Base-by-base conservation (phyloP, 2,329 filamentous ascomycete genomes). In the Chaetomiaceae sp. region DNA sequence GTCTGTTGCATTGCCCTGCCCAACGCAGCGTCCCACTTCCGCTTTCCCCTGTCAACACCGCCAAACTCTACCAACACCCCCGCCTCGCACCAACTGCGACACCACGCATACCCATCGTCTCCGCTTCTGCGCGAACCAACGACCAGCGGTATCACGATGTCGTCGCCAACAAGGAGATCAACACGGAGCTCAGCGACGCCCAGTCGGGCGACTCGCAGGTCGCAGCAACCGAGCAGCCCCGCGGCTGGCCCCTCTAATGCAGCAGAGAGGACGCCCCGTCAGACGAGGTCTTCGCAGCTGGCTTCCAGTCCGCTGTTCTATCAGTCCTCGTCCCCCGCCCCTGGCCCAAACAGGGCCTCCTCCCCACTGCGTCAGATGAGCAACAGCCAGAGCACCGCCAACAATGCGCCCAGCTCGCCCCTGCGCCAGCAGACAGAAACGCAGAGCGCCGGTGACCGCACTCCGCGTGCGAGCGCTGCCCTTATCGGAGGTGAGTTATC, bases 261-360 rank as follows among this genome's bases (percentile, higher is more conserved):
- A 3, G 55, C 52, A 37, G 63, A 61, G 51, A 58, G 57, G 52
- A 79, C 77, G 47, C 78, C 78, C 57, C 74, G 75, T 46, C 69
- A 69, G 51, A 71, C 68, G 46, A 72, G 73, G 30, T 61, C 70
- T 20, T 75, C 76, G 20, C 75, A 78, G 61, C 74, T 85, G 57
- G 81, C 82, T 5, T 94, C 90, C 4, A 95, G 90, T 54, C 91
- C 91, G 36, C 77, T 96, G 59, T 88, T 89, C 70, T 95, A 85
- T 70, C 82, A 79, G 62, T 61, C 61, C 7, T 82, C 75, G 9
- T 74, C 76, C 6, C 71, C 74, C 1, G 61, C 65, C 64, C 61
- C 60, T 20, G 61, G 52, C 16, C 65, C 65, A 7, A 66, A 65
- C 11, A 62, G 63, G 32, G 61, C 62, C 25, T 81, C 78, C 7